Conservation (phyloP, 2,329 filamentous ascomycete species). For the Exophiala spinifera region DNA sequence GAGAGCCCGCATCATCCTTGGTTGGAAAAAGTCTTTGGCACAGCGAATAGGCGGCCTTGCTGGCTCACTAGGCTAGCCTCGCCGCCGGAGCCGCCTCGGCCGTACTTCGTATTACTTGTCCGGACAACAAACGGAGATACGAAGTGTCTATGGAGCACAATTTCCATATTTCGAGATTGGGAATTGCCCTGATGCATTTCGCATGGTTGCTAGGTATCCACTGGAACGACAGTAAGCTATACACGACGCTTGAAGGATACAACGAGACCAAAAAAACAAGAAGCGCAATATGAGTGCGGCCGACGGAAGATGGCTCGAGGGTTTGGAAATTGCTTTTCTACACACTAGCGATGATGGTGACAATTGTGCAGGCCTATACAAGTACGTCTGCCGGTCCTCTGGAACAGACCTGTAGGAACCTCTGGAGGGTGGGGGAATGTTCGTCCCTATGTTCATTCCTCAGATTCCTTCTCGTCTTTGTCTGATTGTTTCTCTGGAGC, state of each 20-base stretch:
- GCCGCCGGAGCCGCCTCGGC: not conserved
- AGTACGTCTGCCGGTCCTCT: not conserved
- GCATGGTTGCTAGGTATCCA: too few relatives aligned
- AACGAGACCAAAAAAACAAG: too few relatives aligned
- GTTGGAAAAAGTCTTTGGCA: not conserved
- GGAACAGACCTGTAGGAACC: not conserved
- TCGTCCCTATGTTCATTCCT: not conserved
- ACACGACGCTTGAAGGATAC: too few relatives aligned
- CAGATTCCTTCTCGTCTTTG: not conserved
- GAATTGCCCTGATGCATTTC: too few relatives aligned
- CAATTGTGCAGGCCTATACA: not conserved
- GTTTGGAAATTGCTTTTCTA: conserved; percentile 3
- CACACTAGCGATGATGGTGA: not conserved
- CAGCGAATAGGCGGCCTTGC: not conserved
- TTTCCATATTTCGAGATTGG: too few relatives aligned
- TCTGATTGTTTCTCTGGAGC: not conserved
- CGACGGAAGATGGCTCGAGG: not conserved
- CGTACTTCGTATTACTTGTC: not conserved
- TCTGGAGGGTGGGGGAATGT: not conserved
- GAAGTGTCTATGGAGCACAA: too few relatives aligned
- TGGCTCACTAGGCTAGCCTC: not conserved
- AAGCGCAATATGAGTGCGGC: too few relatives aligned
- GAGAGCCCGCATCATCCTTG: not conserved
- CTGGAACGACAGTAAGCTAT: too few relatives aligned
- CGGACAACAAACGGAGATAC: too few relatives aligned